Evolutionary conservation across 2,329 filamentous ascomycete species (phyloP).

Genomic region (Fusarium avenaceum): DNA sequence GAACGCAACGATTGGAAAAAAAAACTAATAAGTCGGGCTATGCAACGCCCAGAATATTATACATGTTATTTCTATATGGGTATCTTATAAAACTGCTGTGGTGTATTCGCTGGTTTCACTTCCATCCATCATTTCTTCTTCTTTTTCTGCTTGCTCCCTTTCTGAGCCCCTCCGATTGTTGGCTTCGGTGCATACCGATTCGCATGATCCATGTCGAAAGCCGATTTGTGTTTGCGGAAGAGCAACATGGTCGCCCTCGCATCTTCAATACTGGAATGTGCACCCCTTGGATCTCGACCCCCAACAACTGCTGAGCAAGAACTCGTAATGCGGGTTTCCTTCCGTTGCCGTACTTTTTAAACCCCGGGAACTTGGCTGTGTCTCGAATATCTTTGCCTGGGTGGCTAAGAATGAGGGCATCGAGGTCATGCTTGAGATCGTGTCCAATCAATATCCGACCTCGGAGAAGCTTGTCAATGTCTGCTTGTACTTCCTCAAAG

Average conservation of each 20-base stretch:
- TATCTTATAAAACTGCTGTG: constrained; percentile 35
- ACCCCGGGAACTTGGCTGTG: constrained; percentile 82
- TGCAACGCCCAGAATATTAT: background rate
- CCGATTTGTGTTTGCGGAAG: constrained; percentile 84
- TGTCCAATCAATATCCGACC: constrained; percentile 85
- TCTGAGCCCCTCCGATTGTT: constrained; percentile 39
- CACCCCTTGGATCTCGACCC: constrained; percentile 73
- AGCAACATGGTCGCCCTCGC: constrained; percentile 91
- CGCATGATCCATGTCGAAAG: constrained; percentile 85
- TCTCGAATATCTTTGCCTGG: constrained; percentile 84
- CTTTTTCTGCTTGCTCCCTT: constrained; percentile 59
- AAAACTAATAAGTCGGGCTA: background rate
- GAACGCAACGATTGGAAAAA: too few species aligned
- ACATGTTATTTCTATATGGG: constrained; percentile 31
- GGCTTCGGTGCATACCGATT: constrained; percentile 69
- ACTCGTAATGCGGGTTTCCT: constrained; percentile 76
- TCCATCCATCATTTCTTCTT: constrained; percentile 53
- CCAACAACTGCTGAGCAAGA: constrained; percentile 69
- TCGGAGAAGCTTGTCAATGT: constrained; percentile 76
- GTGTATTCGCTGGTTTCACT: background rate
- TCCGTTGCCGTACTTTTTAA: constrained; percentile 76
- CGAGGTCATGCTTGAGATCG: constrained; percentile 83
- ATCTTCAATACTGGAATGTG: constrained; percentile 80
- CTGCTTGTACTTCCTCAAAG: constrained; percentile 82
- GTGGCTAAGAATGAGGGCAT: constrained; percentile 82